These are phyloP conservation scores for Urochloa ruziziensis DNA, from an alignment of 176 grass and related monocot species.

Conservation along the genomic window DNA sequence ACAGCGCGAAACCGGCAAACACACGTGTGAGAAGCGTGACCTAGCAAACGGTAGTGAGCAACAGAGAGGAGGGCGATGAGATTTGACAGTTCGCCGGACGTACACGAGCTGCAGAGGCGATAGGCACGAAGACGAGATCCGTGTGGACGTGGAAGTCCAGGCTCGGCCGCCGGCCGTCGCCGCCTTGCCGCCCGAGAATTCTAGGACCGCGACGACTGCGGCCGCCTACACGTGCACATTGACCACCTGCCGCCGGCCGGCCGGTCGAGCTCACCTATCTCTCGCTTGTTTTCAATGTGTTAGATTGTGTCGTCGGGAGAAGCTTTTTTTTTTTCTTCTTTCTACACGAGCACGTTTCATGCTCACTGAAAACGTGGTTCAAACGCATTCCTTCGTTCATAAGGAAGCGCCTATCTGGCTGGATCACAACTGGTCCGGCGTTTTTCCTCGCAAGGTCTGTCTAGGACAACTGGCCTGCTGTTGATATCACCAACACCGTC, in stretches of 20 bases:
- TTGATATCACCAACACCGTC: neutral
- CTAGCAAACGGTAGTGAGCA: no score
- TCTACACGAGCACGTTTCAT: neutral
- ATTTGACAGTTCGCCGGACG: neutral
- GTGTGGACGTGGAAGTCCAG: neutral
- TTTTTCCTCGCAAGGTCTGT: neutral
- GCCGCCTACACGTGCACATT: constrained; percentile 12
- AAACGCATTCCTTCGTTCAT: neutral
- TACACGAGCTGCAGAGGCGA: neutral
- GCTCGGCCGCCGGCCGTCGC: neutral
- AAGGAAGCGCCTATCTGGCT: neutral
- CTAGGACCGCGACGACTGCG: neutral
- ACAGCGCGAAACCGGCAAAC: no score
- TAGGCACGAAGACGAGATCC: constrained; percentile 5
- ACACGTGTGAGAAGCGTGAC: no score
- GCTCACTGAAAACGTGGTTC: neutral
- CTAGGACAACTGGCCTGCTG: neutral
- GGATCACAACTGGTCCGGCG: neutral
- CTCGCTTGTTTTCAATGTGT: neutral
- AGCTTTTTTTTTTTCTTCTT: no score
- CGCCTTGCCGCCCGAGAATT: neutral
- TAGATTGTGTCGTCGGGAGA: no score
- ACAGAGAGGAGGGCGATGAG: no score
- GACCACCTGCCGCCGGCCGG: neutral
- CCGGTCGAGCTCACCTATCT: neutral